Evolutionary conservation across 306 rosid genomes (phyloP), one percentile per base, ranked within the genome.

Genomic region (Betula pendula): DNA sequence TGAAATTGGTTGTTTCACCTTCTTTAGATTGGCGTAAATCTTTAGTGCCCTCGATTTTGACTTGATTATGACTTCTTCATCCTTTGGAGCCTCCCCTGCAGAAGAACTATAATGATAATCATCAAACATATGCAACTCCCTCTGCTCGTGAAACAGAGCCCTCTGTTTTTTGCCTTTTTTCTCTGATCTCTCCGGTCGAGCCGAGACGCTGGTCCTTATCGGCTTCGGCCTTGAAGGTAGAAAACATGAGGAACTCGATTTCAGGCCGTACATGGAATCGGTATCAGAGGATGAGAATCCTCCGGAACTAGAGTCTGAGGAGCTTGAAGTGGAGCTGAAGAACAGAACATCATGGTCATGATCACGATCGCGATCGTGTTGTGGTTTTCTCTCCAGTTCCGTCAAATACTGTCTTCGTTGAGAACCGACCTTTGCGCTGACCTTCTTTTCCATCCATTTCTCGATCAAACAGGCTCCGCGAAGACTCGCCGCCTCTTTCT

Each of bases 1-100:
- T 0, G 99, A 96, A 1, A 91, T 93, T 0, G 99, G 98, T 14
- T 91, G 97, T 75, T 96, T 96, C 90, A 92, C 89, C 75, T 92
- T 95, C 90, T 91, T 92, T 2, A 96, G 81, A 72, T 91, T 91
- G 80, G 65, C 80, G 86, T 96, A 92, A 70, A 96, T 86, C 90
- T 87, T 96, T 76, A 81, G 19, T 0, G 97, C 98, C 49, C 94
- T 84, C 0, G 96, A 92, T 79, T 96, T 91, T 1, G 97, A 89
- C 69, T 89, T 88, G 14, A 89, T 89, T 5, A 90, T 50, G 1
- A 55, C 45, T 4, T 86, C 87, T 1, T 85, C 86, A 1, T 73
- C 17, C 25, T 42, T 77, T 3, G 65, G 35, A 19, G 69, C 50
- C 27, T 83, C 74, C 11, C 79, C 81, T 8, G 80, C 15, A 35